Percentiles rank a stretch among this genome's conserved stretches.
Evolutionary conservation across 2,329 filamentous ascomycete species (phyloP).

Genomic region (Trichoderma sp.): DNA sequence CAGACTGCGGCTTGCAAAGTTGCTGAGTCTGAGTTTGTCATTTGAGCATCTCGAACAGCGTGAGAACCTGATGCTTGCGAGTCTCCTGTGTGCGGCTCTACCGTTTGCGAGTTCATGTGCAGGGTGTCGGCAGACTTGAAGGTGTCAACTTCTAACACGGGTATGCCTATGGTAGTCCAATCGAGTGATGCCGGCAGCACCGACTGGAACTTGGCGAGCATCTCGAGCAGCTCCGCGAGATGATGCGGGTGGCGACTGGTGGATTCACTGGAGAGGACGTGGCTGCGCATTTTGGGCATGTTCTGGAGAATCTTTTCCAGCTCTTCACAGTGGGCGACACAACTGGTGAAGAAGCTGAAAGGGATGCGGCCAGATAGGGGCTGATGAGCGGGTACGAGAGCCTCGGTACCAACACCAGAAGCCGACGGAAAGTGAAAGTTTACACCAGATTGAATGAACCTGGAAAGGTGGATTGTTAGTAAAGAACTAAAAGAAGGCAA

Average conservation of each 20-base stretch:
- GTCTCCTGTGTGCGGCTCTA: background rate
- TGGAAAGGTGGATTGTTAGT: background rate
- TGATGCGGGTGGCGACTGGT: background rate
- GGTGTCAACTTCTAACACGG: background rate
- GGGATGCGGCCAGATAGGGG: background rate
- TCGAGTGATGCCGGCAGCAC: background rate
- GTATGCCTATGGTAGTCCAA: background rate
- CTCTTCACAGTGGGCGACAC: conserved; percentile 28
- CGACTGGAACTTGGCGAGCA: background rate
- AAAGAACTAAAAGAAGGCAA: too few species aligned
- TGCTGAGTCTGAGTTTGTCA: background rate
- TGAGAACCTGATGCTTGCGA: background rate
- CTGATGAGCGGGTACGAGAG: background rate
- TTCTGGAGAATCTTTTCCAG: conserved; percentile 34
- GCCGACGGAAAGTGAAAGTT: background rate
- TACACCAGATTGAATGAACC: background rate
- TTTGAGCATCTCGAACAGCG: background rate
- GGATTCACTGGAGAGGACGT: background rate
- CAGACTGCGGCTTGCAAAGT: background rate
- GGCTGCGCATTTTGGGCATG: background rate
- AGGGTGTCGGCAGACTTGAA: background rate
- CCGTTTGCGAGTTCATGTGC: background rate
- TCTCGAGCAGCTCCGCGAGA: background rate
- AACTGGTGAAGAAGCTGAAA: conserved; percentile 29
- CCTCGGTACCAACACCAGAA: background rate